Evolutionary conservation across 2,329 filamentous ascomycete genomes (phyloP).

Genomic region (Alternaria arborescens): DNA sequence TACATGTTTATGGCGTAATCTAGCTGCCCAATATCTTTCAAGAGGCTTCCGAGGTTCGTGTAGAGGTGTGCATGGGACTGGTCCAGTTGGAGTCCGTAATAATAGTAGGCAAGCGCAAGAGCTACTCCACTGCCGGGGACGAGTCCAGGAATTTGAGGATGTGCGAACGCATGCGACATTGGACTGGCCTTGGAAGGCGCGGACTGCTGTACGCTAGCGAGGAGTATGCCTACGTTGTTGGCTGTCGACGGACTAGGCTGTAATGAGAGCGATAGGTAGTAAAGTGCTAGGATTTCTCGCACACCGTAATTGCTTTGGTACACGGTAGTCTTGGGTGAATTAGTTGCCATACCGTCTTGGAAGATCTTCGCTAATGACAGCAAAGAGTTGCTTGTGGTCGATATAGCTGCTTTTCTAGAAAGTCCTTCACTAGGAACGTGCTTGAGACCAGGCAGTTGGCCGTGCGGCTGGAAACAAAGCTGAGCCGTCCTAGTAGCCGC

Average conservation of each 20-base stretch:
- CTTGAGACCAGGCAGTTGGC: slow-evolving; percentile 80
- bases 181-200: slow-evolving; percentile 54
- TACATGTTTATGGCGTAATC: slow-evolving; percentile 96
- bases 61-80: slow-evolving; percentile 92
- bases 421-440: slow-evolving; percentile 72
- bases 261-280: slow-evolving; percentile 92
- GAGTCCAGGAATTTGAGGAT: slow-evolving; percentile 74
- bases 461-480: slow-evolving; percentile 79
- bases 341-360: slow-evolving; percentile 90
- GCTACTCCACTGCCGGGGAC: slow-evolving; percentile 85
- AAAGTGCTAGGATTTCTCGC: slow-evolving; percentile 90
- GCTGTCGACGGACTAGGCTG: slow-evolving; percentile 97
- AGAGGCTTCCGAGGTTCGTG: slow-evolving; percentile 91
- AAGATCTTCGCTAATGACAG: slow-evolving; percentile 97
- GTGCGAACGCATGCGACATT: slow-evolving; percentile 48
- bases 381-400: slow-evolving; percentile 94
- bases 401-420: slow-evolving; percentile 80
- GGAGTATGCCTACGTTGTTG: slow-evolving; percentile 95
- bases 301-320: slow-evolving; percentile 76
- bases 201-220: slow-evolving; percentile 90
- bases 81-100: slow-evolving; percentile 89
- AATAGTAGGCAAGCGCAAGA: slow-evolving; percentile 90
- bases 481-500: slow-evolving; percentile 83
- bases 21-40: slow-evolving; percentile 96
- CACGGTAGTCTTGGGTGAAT: slow-evolving; percentile 62